phyloP scores from a whole-genome alignment of 306 rosid species.

The Vigna trinervia region DNA sequence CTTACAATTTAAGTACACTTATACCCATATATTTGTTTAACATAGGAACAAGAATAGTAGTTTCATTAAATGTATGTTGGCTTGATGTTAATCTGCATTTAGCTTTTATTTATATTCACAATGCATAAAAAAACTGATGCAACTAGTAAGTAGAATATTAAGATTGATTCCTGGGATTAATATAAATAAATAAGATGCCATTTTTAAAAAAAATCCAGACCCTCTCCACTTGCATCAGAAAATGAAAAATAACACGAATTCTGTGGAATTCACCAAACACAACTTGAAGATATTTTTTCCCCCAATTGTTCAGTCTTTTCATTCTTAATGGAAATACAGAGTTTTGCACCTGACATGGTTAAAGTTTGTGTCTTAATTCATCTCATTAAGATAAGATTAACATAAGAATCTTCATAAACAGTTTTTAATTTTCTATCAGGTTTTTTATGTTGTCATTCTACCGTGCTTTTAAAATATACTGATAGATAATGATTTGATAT shows the following conservation, averaged over 20 bases:
- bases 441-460: too few species aligned
- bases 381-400: too few species aligned
- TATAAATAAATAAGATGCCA: background rate
- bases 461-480: too few species aligned
- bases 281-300: background rate
- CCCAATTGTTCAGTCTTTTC: conserved; percentile 16
- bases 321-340: background rate
- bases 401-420: too few species aligned
- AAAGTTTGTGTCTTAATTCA: too few species aligned
- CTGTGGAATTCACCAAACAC: background rate
- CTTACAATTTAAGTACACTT: too few species aligned
- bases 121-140: background rate
- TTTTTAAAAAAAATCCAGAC: background rate
- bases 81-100: background rate
- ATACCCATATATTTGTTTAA: too few species aligned
- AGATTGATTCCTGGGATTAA: conserved; percentile 18
- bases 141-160: background rate
- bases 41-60: background rate
- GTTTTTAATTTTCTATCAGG: too few species aligned
- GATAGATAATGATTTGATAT: too few species aligned
- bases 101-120: background rate
- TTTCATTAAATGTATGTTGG: background rate
- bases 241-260: background rate
- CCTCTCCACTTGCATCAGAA: background rate
- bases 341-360: too few species aligned